These are phyloP conservation scores for Lodderomyces orthopsilosis DNA, from an alignment of 1,139 yeast species.

Conservation along the genomic window DNA sequence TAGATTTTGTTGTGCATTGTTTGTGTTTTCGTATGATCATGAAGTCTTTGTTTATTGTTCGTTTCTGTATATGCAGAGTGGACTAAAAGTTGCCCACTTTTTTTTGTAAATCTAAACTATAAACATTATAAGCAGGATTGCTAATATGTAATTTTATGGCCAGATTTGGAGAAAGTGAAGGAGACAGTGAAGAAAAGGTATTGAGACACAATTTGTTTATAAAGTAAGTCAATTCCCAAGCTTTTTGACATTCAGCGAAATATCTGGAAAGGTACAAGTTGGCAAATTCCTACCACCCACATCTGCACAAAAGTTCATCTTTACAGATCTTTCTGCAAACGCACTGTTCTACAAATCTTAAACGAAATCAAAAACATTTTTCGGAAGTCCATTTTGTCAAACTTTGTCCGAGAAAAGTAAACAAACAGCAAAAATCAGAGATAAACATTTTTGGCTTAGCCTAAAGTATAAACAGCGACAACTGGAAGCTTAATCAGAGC, in stretches of 20 bases:
- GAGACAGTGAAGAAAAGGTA: neutral
- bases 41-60: neutral
- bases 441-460: neutral
- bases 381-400: too few relatives aligned
- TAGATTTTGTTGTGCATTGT: neutral
- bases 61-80: neutral
- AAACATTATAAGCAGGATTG: neutral
- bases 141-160: neutral
- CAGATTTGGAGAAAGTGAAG: neutral
- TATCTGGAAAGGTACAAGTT: neutral
- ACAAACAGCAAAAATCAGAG: neutral
- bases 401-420: neutral
- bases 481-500: neutral
- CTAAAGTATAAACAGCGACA: neutral
- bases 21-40: neutral
- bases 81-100: neutral
- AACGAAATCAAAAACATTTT: too few relatives aligned
- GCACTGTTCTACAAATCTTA: too few relatives aligned
- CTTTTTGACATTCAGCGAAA: neutral
- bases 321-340: too few relatives aligned
- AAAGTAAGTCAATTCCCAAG: neutral
- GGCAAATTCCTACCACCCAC: neutral
- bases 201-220: neutral
- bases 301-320: neutral
- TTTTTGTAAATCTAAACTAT: neutral